phyloP scores from a whole-genome alignment of 176 grass and related monocot genomes.

The Musa beccarii region DNA sequence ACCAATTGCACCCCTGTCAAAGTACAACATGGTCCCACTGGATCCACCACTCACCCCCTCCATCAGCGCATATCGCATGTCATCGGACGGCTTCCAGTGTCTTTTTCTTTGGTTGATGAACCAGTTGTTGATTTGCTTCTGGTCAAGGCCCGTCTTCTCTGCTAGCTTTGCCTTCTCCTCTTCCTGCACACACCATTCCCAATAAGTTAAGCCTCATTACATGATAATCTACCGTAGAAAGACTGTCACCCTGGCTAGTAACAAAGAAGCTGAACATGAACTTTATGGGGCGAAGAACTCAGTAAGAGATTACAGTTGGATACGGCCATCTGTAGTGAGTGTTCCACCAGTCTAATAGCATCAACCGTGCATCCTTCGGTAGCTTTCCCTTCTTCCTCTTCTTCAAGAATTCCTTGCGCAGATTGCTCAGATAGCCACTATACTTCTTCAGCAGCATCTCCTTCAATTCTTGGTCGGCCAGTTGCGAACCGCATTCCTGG shows the following conservation, averaged over 20 bases:
- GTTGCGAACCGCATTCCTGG: constrained; percentile 31
- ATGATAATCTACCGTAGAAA: not conserved
- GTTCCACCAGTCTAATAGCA: constrained; percentile 81
- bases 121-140: constrained; percentile 97
- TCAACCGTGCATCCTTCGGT: constrained; percentile 61
- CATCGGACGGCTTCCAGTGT: constrained; percentile 89
- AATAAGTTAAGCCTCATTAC: not conserved
- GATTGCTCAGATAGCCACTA: constrained; percentile 71
- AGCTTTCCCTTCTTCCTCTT: constrained; percentile 96
- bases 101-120: constrained; percentile 97
- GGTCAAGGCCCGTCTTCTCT: constrained; percentile 55
- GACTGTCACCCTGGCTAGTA: not conserved
- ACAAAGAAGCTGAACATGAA: not conserved
- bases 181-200: constrained; percentile 37
- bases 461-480: constrained; percentile 76
- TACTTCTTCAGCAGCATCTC: constrained; percentile 99
- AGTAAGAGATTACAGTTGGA: constrained; percentile 44
- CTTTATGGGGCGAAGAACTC: too few species aligned
- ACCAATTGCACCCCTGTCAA: constrained; percentile 66
- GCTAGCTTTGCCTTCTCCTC: constrained; percentile 84
- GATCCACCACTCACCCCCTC: constrained; percentile 59
- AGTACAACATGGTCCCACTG: constrained; percentile 74
- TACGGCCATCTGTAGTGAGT: constrained; percentile 89
- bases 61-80: constrained; percentile 80
- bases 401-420: constrained; percentile 84